These are phyloP conservation scores for Diaporthe ampelina DNA, from an alignment of 2,329 filamentous ascomycete species.

Conservation along the genomic window DNA sequence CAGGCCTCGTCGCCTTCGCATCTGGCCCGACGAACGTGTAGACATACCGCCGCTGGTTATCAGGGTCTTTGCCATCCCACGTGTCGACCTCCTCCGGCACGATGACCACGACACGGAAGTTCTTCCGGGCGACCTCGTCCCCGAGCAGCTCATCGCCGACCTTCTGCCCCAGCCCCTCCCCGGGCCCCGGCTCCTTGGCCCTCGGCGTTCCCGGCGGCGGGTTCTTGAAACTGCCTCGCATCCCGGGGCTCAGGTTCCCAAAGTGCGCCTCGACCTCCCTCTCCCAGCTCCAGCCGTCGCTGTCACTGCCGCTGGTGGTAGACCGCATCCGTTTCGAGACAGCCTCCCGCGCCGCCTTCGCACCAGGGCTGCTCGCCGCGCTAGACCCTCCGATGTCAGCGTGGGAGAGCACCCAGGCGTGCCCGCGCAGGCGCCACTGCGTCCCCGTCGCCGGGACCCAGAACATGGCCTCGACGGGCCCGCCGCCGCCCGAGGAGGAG, in stretches of 20 bases:
- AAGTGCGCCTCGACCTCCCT: constrained; percentile 89
- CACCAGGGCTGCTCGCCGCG: constrained; percentile 60
- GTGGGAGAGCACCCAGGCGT: constrained; percentile 79
- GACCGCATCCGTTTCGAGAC: constrained; percentile 75
- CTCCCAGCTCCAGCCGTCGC: constrained; percentile 77
- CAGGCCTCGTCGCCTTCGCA: constrained; percentile 50
- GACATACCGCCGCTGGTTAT: constrained; percentile 73
- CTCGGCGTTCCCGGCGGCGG: constrained; percentile 76
- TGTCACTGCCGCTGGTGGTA: constrained; percentile 39
- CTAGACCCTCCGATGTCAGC: constrained; percentile 65
- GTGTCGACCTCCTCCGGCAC: constrained; percentile 83
- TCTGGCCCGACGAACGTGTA: constrained; percentile 70
- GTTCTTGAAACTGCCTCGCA: constrained; percentile 83
- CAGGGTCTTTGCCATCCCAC: constrained; percentile 78
- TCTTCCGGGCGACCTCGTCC: constrained; percentile 77
- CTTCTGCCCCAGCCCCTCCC: constrained; percentile 69
- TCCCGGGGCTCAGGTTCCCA: constrained; percentile 85
- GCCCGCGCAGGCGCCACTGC: constrained; percentile 89
- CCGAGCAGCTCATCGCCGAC: constrained; percentile 73
- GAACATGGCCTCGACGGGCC: constrained; percentile 84
- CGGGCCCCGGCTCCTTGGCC: constrained; percentile 61
- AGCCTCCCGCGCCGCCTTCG: constrained; percentile 70
- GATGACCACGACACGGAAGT: constrained; percentile 89
- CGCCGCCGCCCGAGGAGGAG: constrained; percentile 69
- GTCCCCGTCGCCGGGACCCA: constrained; percentile 80